Percentiles rank a stretch among this genome's conserved stretches.
Conservation (phyloP, 352 stramenopile species). For the Aphanomyces cochlioides region DNA sequence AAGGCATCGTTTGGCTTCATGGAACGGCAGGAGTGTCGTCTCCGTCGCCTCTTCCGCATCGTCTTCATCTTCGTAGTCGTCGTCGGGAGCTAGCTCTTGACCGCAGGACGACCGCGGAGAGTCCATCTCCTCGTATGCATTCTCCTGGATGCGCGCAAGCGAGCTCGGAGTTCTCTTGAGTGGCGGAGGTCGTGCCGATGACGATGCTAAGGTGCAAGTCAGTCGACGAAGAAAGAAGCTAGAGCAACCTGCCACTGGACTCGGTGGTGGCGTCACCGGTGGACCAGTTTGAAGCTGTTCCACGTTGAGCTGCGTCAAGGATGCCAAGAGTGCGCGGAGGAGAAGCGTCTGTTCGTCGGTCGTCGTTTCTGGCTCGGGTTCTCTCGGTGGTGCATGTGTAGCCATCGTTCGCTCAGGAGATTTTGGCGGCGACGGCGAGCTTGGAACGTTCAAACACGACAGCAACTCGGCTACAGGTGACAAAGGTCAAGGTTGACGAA, state of each 20-base stretch:
- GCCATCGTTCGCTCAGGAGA: neutral
- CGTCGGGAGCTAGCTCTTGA: neutral
- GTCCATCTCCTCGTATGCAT: conserved; percentile 11
- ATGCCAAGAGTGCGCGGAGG: conserved; percentile 14
- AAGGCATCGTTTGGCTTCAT: conserved; percentile 13
- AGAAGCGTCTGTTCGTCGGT: conserved; percentile 1
- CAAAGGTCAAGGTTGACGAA: neutral
- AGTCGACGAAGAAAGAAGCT: too few relatives aligned
- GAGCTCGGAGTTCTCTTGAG: conserved; percentile 11
- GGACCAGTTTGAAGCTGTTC: neutral
- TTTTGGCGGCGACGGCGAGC: neutral
- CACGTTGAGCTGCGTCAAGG: conserved; percentile 10
- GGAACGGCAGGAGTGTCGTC: conserved; percentile 9
- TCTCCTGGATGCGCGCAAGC: conserved; percentile 12
- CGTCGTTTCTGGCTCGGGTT: neutral
- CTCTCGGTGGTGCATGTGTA: neutral
- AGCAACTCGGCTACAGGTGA: conserved; percentile 11
- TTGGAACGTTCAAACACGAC: conserved; percentile 1
- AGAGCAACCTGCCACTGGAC: neutral
- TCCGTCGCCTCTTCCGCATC: neutral
- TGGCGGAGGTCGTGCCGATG: neutral
- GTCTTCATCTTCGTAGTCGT: neutral
- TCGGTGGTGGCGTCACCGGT: neutral
- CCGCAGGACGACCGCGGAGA: neutral
- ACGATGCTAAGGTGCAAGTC: neutral